Conservation (phyloP, 805 yeast genomes). For the Limtongozyma cylindracea region DNA sequence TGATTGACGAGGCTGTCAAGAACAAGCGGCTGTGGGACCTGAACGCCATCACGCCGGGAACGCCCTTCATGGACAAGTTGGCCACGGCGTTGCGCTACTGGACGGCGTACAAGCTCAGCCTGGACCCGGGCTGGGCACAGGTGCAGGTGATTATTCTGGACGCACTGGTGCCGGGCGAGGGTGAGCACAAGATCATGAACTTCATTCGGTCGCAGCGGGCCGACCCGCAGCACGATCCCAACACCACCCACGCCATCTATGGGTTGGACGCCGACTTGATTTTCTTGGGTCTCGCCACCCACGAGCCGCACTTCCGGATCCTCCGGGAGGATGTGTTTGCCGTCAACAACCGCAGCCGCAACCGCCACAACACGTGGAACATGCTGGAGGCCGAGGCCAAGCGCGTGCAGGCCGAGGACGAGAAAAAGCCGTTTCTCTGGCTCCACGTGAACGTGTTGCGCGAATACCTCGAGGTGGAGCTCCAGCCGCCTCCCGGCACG, state of each 20-base stretch:
- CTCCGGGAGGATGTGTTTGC: slow-evolving; percentile 94
- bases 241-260: slow-evolving; percentile 87
- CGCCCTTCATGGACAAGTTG: slow-evolving; percentile 86
- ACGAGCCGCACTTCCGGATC: slow-evolving; percentile 89
- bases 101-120: slow-evolving; percentile 70
- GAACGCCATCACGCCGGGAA: slow-evolving; percentile 95
- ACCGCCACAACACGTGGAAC: too few species aligned
- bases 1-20: slow-evolving; percentile 51
- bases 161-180: slow-evolving; percentile 97
- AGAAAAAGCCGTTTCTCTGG: slow-evolving; percentile 79
- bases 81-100: slow-evolving; percentile 72
- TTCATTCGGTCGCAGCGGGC: slow-evolving; percentile 78
- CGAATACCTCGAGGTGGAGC: slow-evolving; percentile 70
- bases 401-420: slow-evolving; percentile 33
- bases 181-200: slow-evolving; percentile 96
- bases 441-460: slow-evolving; percentile 68
- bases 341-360: slow-evolving; percentile 21
- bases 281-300: slow-evolving; percentile 88
- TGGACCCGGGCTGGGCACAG: slow-evolving; percentile 85
- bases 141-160: slow-evolving; percentile 81
- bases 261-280: slow-evolving; percentile 97
- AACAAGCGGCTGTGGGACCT: slow-evolving; percentile 78
- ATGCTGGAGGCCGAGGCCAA: slow-evolving; percentile 22
- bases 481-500: too few species aligned
- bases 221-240: slow-evolving; percentile 73